Base-by-base conservation (phyloP, 306 rosid genomes). In the Lathyrus sativus region DNA sequence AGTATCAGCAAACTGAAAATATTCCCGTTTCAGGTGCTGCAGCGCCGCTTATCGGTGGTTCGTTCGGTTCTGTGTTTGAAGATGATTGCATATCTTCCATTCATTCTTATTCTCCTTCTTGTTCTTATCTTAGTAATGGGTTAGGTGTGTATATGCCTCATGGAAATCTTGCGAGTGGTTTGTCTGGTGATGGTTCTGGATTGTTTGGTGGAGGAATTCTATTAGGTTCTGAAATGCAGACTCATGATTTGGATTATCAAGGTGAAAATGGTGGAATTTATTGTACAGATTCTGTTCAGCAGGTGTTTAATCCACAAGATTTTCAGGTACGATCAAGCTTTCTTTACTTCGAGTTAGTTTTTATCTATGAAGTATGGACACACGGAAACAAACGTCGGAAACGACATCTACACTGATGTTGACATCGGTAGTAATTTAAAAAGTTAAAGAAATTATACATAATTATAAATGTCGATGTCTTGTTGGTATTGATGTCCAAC, bases 11-110 rank as follows among this genome's bases (percentile, higher is more conserved):
- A 10, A 45, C 76, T 6, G 69, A 84, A 15, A 7, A 14, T 17
- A 15, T 15, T 57, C 55, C 82, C 4, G 60, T 86, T 43, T 65
- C 85, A 37, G 74, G 77, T 11, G 68, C 85, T 11, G 68, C 85
- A 26, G 76, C 75, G 24, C 73, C 84, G 41, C 83, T 89, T 43
- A 72, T 87, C 66, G 72, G 92, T 18, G 79, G 65, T 53, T 57
- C 74, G 19, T 59, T 84, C 38, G 66, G 88, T 14, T 71, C 96
- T 0, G 76, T 86, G 44, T 83, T 86, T 48, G 91, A 90, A 38
- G 96, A 88, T 41, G 97, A 88, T 59, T 85, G 96, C 82, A 76
- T 88, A 79, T 85, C 95, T 64, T 93, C 99, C 9, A 83, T 85
- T 54, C 90, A 89, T 66, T 83, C 96, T 74, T 89, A 81, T 78